Percentiles rank a stretch among this genome's conserved stretches.
phyloP scores from a whole-genome alignment of 2,329 filamentous ascomycete genomes.

The Fusarium virguliforme region DNA sequence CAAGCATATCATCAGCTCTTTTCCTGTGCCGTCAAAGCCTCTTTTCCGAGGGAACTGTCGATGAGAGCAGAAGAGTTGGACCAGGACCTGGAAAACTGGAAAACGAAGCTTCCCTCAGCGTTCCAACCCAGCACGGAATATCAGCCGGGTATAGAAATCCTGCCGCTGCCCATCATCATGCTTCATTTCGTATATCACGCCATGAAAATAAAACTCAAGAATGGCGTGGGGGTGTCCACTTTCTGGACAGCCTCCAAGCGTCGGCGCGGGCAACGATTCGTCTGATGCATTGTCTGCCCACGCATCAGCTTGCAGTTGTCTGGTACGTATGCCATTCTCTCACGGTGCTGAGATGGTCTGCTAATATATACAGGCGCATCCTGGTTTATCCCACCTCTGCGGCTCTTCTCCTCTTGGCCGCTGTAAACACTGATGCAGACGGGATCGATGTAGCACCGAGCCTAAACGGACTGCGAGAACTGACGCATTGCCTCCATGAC shows the following conservation, averaged over 20 bases:
- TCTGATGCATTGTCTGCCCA: slow-evolving; percentile 3
- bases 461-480: background rate
- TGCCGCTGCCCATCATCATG: background rate
- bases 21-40: background rate
- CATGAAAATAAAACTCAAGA: background rate
- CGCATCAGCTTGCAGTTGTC: slow-evolving; percentile 5
- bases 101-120: background rate
- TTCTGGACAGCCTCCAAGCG: background rate
- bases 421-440: background rate
- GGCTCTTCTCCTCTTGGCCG: background rate
- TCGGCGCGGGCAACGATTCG: slow-evolving; percentile 1
- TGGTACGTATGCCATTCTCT: background rate
- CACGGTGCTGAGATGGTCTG: fast-evolving
- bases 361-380: background rate
- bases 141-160: background rate
- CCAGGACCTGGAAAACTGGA: background rate
- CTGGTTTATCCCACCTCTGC: slow-evolving; percentile 9
- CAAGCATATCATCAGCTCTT: background rate
- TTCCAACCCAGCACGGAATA: background rate
- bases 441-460: background rate
- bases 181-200: background rate
- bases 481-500: background rate
- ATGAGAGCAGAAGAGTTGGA: background rate
- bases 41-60: background rate
- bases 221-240: no score